Conservation (phyloP, 495 filamentous ascomycete species). For the Penicillium silybi region DNA sequence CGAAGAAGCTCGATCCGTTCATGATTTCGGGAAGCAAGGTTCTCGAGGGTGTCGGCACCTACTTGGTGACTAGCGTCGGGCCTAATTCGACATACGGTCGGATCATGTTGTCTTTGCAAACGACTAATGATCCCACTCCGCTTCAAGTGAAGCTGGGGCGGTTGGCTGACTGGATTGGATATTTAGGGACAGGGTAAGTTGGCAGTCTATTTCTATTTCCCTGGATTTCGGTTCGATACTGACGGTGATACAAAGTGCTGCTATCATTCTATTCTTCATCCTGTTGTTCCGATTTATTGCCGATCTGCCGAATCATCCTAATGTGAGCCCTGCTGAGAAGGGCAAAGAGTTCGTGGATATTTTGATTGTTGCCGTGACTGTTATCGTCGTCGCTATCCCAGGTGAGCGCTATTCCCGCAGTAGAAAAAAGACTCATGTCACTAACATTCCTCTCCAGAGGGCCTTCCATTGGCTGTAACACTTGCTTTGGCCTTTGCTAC, state of each 20-base stretch:
- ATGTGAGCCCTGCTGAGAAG: slow-evolving; percentile 47
- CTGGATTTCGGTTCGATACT: neutral
- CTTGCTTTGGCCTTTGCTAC: slow-evolving; percentile 68
- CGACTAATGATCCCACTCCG: slow-evolving; percentile 58
- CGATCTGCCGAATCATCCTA: slow-evolving; percentile 45
- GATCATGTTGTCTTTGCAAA: slow-evolving; percentile 59
- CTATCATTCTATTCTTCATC: slow-evolving; percentile 60
- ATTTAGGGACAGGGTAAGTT: slow-evolving; percentile 43
- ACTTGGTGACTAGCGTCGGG: slow-evolving; percentile 61
- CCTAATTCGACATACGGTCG: slow-evolving; percentile 62
- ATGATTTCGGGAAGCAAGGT: slow-evolving; percentile 63
- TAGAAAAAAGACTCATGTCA: neutral
- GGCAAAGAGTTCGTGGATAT: slow-evolving; percentile 63
- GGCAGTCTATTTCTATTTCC: neutral
- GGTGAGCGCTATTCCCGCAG: slow-evolving; percentile 24
- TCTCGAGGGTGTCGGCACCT: slow-evolving; percentile 61
- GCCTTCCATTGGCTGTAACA: slow-evolving; percentile 63
- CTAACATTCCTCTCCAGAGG: slow-evolving; percentile 40
- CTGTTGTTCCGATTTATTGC: slow-evolving; percentile 59
- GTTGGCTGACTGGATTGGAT: slow-evolving; percentile 63
- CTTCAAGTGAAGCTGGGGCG: slow-evolving; percentile 60
- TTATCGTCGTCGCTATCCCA: slow-evolving; percentile 69
- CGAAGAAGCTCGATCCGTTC: slow-evolving; percentile 60
- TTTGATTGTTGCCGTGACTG: slow-evolving; percentile 65
- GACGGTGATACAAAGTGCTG: slow-evolving; percentile 47